Percentiles rank a stretch among this genome's conserved stretches.
phyloP scores from a whole-genome alignment of 75 land plant genomes.

The Chamaecyparis obtusa region DNA sequence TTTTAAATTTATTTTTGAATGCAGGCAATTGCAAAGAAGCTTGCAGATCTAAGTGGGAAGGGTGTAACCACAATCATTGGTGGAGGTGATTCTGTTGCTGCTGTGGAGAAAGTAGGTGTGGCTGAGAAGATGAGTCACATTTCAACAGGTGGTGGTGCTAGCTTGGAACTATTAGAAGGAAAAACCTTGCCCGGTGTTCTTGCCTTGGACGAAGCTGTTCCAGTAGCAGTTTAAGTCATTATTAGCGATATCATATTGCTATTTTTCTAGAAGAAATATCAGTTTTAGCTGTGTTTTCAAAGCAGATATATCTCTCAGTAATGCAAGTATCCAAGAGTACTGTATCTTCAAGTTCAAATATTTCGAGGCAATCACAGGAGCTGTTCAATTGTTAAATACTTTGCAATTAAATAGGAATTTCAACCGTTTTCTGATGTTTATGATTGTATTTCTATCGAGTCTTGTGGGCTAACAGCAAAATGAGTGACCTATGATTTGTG shows the following conservation, averaged over 20 bases:
- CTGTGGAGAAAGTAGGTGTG: constrained; percentile 87
- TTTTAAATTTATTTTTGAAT: neutral
- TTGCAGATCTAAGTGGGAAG: constrained; percentile 74
- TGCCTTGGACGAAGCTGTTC: constrained; percentile 67
- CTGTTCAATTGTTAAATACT: neutral
- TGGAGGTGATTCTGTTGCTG: constrained; percentile 93
- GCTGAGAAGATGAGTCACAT: constrained; percentile 95
- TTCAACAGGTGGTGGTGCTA: constrained; percentile 93
- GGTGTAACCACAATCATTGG: constrained; percentile 89
- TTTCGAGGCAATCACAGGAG: neutral
- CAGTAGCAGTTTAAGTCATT: neutral
- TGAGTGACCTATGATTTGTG: neutral
- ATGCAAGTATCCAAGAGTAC: neutral
- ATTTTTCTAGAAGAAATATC: neutral
- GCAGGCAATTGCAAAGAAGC: constrained; percentile 75
- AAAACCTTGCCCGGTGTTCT: constrained; percentile 85
- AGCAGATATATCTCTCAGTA: neutral
- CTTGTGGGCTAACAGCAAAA: neutral
- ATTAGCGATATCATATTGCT: neutral
- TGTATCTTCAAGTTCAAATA: neutral
- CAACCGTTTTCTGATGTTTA: neutral
- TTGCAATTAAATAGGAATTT: neutral
- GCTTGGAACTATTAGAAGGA: constrained; percentile 89
- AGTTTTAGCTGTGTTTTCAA: neutral
- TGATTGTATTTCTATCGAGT: neutral